Evolutionary conservation across 805 yeast genomes (phyloP).

Genomic region (Saccharomycopsis lassenensis): DNA sequence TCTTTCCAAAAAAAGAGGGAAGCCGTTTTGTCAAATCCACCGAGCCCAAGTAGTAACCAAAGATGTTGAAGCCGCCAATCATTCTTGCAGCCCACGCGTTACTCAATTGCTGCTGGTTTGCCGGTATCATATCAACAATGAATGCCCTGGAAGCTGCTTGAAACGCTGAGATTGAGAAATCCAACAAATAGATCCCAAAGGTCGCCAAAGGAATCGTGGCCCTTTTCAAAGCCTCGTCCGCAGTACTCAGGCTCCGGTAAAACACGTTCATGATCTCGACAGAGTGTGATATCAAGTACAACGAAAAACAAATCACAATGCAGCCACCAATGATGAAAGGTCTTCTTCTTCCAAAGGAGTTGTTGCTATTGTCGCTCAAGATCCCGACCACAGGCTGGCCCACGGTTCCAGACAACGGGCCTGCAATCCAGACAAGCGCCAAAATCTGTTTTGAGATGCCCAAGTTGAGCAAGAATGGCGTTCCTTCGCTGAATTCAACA

Average conservation of each 20-base stretch:
- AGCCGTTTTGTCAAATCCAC: conserved; percentile 30
- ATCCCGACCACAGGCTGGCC: conserved; percentile 58
- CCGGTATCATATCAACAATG: conserved; percentile 49
- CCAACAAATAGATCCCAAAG: conserved; percentile 39
- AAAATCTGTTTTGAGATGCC: conserved; percentile 46
- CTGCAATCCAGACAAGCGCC: conserved; percentile 57
- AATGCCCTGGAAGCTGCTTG: conserved; percentile 53
- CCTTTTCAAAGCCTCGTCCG: conserved; percentile 21
- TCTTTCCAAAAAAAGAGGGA: conserved; percentile 25
- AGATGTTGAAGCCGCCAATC: conserved; percentile 48
- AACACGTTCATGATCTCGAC: conserved; percentile 29
- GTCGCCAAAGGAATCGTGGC: conserved; percentile 41
- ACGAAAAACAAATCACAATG: conserved; percentile 33
- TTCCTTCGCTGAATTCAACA: conserved; percentile 53
- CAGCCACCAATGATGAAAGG: conserved; percentile 51
- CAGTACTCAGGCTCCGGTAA: conserved; percentile 2
- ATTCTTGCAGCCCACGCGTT: conserved; percentile 60
- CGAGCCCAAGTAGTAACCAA: conserved; percentile 45
- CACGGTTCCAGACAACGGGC: conserved; percentile 51
- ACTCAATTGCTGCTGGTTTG: conserved; percentile 44
- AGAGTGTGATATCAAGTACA: conserved; percentile 37
- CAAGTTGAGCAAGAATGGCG: conserved; percentile 42
- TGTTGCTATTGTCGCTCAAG: conserved; percentile 39
- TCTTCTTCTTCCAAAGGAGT: conserved; percentile 39
- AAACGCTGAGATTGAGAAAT: conserved; percentile 46